Conservation (phyloP, 2,329 filamentous ascomycete genomes). For the Dothiorella sarmentorum region DNA sequence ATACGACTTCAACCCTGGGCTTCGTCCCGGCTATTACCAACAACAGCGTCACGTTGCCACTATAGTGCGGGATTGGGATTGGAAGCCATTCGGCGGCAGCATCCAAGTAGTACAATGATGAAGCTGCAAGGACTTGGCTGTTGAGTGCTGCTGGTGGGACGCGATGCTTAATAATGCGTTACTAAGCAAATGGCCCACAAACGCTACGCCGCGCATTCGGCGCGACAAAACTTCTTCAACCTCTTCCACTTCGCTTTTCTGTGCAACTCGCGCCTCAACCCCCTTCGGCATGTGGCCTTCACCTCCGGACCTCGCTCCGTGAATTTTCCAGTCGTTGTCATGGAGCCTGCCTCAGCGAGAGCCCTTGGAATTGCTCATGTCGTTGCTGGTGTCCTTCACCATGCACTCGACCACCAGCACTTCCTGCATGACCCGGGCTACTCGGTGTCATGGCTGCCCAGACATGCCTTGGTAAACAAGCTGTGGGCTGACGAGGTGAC, state of each 20-base stretch:
- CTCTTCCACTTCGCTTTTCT: neutral
- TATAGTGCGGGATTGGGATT: too few species aligned
- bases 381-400: constrained; percentile 3
- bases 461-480: neutral
- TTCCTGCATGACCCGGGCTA: neutral
- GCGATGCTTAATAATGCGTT: too few species aligned
- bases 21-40: too few species aligned
- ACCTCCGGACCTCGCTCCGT: neutral
- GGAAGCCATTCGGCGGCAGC: too few species aligned
- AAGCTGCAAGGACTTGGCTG: too few species aligned
- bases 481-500: constrained; percentile 11
- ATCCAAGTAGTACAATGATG: too few species aligned
- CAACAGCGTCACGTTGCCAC: too few species aligned
- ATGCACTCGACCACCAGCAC: neutral
- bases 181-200: neutral
- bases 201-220: neutral
- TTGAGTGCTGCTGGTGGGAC: too few species aligned
- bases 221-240: constrained; percentile 5
- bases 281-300: constrained; percentile 1
- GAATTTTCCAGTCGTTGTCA: neutral
- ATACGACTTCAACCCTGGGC: too few species aligned
- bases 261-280: neutral
- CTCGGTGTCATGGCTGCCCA: neutral
- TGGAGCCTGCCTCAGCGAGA: constrained; percentile 6
- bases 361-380: constrained; percentile 8